phyloP scores from a whole-genome alignment of 2,329 filamentous ascomycete species.

The Pseudogymnoascus sp. region DNA sequence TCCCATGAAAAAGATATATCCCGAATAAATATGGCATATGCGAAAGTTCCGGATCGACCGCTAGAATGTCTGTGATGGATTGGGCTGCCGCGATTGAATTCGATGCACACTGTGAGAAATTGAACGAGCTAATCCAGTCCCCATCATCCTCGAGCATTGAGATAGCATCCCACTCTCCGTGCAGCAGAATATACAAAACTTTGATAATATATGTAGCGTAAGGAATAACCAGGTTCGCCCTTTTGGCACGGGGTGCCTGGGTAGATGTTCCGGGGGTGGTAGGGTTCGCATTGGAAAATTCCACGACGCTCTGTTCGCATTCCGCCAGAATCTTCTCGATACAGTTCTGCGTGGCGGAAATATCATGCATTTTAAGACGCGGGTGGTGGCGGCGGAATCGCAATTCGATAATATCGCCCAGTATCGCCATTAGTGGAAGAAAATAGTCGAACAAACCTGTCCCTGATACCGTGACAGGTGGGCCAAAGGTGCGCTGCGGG shows the following conservation, averaged over 20 bases:
- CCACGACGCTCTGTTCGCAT: not conserved
- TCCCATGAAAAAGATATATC: constrained; percentile 43
- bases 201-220: constrained; percentile 39
- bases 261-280: not conserved
- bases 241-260: constrained; percentile 18
- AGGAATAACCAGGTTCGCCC: constrained; percentile 13
- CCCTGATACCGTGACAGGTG: constrained; percentile 33
- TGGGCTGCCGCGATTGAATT: constrained; percentile 40
- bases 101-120: constrained; percentile 37
- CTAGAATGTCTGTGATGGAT: constrained; percentile 37
- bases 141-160: constrained; percentile 41
- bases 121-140: constrained; percentile 39
- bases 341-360: not conserved
- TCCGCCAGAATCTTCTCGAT: not conserved
- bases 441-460: constrained; percentile 42
- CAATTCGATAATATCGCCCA: constrained; percentile 41
- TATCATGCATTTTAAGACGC: constrained; percentile 26
- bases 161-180: constrained; percentile 36
- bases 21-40: constrained; percentile 46
- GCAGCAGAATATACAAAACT: constrained; percentile 39
- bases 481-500: constrained; percentile 22
- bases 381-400: constrained; percentile 37
- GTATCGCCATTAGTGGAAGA: constrained; percentile 39
- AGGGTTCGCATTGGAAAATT: constrained; percentile 6
- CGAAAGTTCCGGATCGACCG: constrained; percentile 39